Evolutionary conservation across 805 yeast species (phyloP), one percentile per base, ranked within the genome.

Genomic region (Yarrowia osloensis): DNA sequence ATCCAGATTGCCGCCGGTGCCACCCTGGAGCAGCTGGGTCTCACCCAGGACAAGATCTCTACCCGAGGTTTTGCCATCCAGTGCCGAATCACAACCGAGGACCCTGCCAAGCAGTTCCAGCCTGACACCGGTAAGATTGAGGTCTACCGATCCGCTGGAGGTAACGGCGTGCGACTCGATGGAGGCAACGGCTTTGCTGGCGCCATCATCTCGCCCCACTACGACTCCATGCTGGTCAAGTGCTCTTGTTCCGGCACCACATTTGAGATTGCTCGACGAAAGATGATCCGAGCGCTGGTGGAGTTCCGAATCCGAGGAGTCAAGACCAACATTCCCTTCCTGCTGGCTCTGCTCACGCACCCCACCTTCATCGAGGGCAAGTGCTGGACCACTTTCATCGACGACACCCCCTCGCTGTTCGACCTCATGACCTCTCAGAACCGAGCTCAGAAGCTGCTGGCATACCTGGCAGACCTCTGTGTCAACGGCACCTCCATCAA

Each of bases 141-240:
- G 79, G 99, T 94, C 54, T 94, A 94, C 83, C 87, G 98, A 79
- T 92, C 98, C 54, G 91, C 98, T 24, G 99, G 99, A 80, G 99
- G 99, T 83, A 95, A 95, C 76, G 99, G 99, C 79, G 98, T 95
- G 57, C 88, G 99, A 82, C 84, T 95, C 73, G 99, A 94, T 75
- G 99, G 99, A 81, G 98, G 98, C 81, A 94, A 94, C 77, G 98
- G 97, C 3, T 94, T 91, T 78, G 96, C 97, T 13, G 99, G 99
- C 71, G 90, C 98, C 24, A 87, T 95, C 71, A 95, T 94, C 72
- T 88, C 97, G 37, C 99, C 99, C 47, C 97, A 91, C 80, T 94
- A 94, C 81, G 99, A 94, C 80, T 93, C 98, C 40, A 90, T 94
- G 97, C 85, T 94, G 84, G 99, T 94, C 71, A 94, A 94, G 80